Evolutionary conservation across 148 eudicot species (phyloP).

Genomic region (Camellia granthamiana): DNA sequence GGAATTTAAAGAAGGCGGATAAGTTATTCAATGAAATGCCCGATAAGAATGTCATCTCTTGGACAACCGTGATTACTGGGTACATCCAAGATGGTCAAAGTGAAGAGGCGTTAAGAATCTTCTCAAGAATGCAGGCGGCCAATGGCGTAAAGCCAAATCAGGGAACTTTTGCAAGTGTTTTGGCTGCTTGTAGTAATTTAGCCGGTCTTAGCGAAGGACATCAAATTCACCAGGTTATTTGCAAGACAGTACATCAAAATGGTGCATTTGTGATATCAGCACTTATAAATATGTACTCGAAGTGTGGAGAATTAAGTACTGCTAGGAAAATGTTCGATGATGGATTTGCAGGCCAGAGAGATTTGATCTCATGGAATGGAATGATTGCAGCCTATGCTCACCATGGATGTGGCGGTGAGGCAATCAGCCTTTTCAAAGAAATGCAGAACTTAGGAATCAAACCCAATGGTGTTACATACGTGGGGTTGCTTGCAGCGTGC

Average conservation of each 20-base stretch:
- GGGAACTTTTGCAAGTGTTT: slow-evolving; percentile 34
- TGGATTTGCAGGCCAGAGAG: slow-evolving; percentile 17
- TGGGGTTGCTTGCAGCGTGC: slow-evolving; percentile 39
- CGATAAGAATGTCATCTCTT: slow-evolving; percentile 30
- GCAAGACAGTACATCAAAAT: slow-evolving; percentile 31
- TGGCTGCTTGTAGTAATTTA: slow-evolving; percentile 35
- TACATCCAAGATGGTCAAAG: slow-evolving; percentile 25
- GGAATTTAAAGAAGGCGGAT: slow-evolving; percentile 20
- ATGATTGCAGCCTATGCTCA: slow-evolving; percentile 42
- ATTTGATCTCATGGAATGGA: slow-evolving; percentile 38
- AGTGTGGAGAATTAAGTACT: slow-evolving; percentile 30
- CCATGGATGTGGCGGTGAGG: slow-evolving; percentile 32
- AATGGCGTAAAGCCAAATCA: slow-evolving; percentile 28
- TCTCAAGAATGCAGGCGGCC: slow-evolving; percentile 23
- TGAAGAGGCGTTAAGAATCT: slow-evolving; percentile 33
- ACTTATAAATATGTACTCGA: slow-evolving; percentile 37
- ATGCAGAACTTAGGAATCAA: slow-evolving; percentile 23
- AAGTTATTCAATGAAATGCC: slow-evolving; percentile 31
- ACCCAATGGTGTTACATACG: slow-evolving; percentile 37
- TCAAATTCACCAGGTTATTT: slow-evolving; percentile 38
- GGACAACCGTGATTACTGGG: slow-evolving; percentile 39
- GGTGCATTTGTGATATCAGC: slow-evolving; percentile 27
- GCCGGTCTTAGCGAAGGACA: slow-evolving; percentile 34
- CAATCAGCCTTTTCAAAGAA: slow-evolving; percentile 30
- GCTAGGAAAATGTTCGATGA: slow-evolving; percentile 31